These are phyloP conservation scores for Zychaea mexicana DNA, from an alignment of 371 early-diverging fungal genomes.

Conservation along the genomic window DNA sequence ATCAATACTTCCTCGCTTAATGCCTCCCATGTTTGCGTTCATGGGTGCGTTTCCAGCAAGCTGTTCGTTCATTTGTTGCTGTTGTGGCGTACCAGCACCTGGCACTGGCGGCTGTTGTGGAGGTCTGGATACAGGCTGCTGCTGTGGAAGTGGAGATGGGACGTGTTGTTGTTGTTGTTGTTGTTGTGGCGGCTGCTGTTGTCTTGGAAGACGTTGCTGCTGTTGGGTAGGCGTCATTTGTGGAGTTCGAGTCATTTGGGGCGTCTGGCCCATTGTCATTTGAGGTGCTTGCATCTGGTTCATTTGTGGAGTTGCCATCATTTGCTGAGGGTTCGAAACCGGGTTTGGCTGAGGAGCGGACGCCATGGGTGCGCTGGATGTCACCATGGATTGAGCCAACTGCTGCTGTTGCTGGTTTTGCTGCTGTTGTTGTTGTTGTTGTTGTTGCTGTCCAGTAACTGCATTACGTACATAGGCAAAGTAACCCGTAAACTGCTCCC, in stretches of 20 bases:
- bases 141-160: slow-evolving; percentile 1
- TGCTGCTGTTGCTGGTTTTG: slow-evolving; percentile 15
- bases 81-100: too few relatives aligned
- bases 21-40: slow-evolving; percentile 10
- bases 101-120: slow-evolving; percentile 19
- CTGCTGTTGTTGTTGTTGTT: slow-evolving; percentile 21
- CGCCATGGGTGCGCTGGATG: neutral
- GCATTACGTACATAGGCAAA: slow-evolving; percentile 44
- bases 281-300: neutral
- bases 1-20: slow-evolving; percentile 47
- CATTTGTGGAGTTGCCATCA: neutral
- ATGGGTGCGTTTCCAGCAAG: neutral
- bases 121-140: slow-evolving; percentile 5
- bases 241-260: slow-evolving; percentile 12
- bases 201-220: slow-evolving; percentile 22
- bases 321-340: neutral
- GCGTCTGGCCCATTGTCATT: neutral
- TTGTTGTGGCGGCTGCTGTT: slow-evolving; percentile 26
- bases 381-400: neutral
- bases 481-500: slow-evolving; percentile 53
- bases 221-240: slow-evolving; percentile 17
- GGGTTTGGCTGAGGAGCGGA: neutral
- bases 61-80: slow-evolving; percentile 9
- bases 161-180: slow-evolving; percentile 21
- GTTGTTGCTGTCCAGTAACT: slow-evolving; percentile 20